Percentiles rank a stretch among this genome's conserved stretches.
Evolutionary conservation across 2,329 filamentous ascomycete species (phyloP).

Genomic region (Blastomyces parvus): DNA sequence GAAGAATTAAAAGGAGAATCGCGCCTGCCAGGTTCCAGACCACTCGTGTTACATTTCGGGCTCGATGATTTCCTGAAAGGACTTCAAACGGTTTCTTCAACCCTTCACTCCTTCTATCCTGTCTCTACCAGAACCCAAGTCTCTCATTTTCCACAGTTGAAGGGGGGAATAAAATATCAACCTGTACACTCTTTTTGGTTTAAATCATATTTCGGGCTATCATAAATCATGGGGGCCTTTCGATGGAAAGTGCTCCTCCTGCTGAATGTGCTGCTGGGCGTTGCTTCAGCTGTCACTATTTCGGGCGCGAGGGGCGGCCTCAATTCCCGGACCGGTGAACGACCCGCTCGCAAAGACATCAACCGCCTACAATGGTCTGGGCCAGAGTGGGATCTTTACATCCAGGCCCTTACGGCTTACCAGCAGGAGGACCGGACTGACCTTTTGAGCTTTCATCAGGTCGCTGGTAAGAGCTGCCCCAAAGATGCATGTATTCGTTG

Average conservation of each 20-base stretch:
- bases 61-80: constrained; percentile 4
- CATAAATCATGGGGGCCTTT: constrained; percentile 3
- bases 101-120: neutral
- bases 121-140: neutral
- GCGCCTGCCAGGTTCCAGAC: neutral
- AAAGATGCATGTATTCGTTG: neutral
- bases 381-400: constrained; percentile 61
- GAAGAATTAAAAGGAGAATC: neutral
- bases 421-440: constrained; percentile 56
- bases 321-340: constrained; percentile 21
- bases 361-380: constrained; percentile 53
- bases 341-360: constrained; percentile 53
- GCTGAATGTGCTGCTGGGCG: constrained; percentile 1
- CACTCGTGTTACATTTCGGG: neutral
- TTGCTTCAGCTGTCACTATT: constrained; percentile 17
- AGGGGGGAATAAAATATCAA: neutral
- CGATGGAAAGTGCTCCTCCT: constrained; percentile 1
- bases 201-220: constrained; percentile 6
- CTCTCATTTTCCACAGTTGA: neutral
- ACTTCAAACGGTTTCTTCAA: neutral
- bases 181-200: neutral
- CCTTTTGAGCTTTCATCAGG: constrained; percentile 65
- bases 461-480: constrained; percentile 51
- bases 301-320: constrained; percentile 22
- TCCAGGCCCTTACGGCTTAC: constrained; percentile 65